Percentiles rank a stretch among this genome's conserved stretches.
phyloP scores from a whole-genome alignment of 2,329 filamentous ascomycete species.

The Massarina eburnea region DNA sequence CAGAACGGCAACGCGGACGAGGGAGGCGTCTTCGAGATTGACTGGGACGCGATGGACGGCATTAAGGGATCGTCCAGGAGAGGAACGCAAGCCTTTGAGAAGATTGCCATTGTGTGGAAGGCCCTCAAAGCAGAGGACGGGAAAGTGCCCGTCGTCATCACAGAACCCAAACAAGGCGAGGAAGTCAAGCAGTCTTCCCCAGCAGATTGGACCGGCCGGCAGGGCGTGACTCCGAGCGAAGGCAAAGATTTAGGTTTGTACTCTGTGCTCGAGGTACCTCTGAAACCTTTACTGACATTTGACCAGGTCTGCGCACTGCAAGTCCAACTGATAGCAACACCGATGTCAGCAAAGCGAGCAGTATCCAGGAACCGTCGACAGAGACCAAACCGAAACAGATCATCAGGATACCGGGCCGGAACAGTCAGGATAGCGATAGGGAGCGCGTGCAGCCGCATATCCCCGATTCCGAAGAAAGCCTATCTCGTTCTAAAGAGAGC shows the following conservation, averaged over 20 bases:
- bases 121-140: conserved; percentile 38
- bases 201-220: conserved; percentile 73
- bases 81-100: conserved; percentile 79
- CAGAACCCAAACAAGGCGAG: conserved; percentile 66
- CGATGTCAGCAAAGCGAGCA: conserved; percentile 72
- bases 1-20: conserved; percentile 65
- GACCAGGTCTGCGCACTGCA: conserved; percentile 55
- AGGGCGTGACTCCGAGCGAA: conserved; percentile 44
- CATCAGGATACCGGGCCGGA: conserved; percentile 27
- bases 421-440: conserved; percentile 39
- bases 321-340: conserved; percentile 61
- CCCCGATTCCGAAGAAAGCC: conserved; percentile 34
- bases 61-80: conserved; percentile 88
- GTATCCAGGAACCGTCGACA: conserved; percentile 53
- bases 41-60: conserved; percentile 85
- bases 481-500: conserved; percentile 21
- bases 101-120: conserved; percentile 83
- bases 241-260: conserved; percentile 64
- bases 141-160: conserved; percentile 53
- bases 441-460: conserved; percentile 45
- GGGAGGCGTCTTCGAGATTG: conserved; percentile 70
- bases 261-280: neutral
- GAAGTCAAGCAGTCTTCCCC: conserved; percentile 69
- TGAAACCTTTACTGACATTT: neutral
- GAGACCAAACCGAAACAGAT: conserved; percentile 20